Base-by-base conservation (phyloP, 202 grass and related monocot species). In the Schoenoplectus tabernaemontani region DNA sequence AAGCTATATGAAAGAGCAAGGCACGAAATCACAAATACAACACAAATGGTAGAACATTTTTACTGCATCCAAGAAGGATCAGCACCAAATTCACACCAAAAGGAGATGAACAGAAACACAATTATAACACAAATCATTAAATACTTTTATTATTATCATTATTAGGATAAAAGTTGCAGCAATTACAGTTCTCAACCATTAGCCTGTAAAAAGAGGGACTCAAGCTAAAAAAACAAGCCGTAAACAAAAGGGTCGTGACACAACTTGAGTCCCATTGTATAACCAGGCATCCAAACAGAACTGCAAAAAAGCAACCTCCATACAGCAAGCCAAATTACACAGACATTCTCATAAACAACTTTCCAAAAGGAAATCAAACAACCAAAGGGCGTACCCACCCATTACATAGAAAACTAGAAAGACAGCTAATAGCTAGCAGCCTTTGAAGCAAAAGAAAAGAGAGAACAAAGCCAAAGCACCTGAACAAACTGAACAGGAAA, bases 181-280 rank as follows among this genome's bases (percentile, higher is more conserved):
- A 83, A 85, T 91, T 91, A 99, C 92, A 99, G 83, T 66, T 71
- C 74, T 34, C 85, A 80, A 79, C 65, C 83, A 87, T 77, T 70
- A 42, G 83, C 90, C 92, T 85, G 88, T n/a, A 89, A 99, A 75
- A 99, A 91, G 20, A 69, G 63, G 86, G 85, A 81, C 73, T 89
- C 87, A 68, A 84, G 84, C 51, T 76, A 77, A 83, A 93, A 92
- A 90, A 90, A 90, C 88, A n/a, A 90, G 87, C 96, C 88, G 56
- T 59, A 42, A 79, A 84, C 47, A 53, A 87, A 84, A 76, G n/a
- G 87, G 96, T 86, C 86, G 88, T 86, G 85, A 86, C 89, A 86
- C 39, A 57, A 82, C 86, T 90, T 79, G 81, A 90, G 84, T 80
- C 82, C 86, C 76, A 33, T 74, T 65, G 81, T 39, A 82, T 47